Base-by-base conservation (phyloP, 805 yeast species). In the Blastobotrys mokoenaii region DNA sequence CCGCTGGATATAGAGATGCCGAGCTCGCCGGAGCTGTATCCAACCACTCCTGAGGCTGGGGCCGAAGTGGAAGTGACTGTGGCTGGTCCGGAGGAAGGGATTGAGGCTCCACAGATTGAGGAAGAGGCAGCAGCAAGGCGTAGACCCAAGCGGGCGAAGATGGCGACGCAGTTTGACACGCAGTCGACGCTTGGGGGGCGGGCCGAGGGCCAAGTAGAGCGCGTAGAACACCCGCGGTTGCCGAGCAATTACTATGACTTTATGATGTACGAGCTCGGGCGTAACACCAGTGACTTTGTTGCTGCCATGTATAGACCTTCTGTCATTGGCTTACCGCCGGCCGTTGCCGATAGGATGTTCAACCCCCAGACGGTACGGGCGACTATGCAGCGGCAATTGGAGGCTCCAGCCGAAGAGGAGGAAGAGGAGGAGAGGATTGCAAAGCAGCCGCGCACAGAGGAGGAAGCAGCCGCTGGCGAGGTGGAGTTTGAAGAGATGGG, bases 81-180 rank as follows among this genome's bases (percentile, higher is more conserved):
- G 25, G 41, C 27, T 11, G 51, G 34, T 14, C 18, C 46, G 15
- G 46, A 49, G 36, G 48, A 45, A 16, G 41, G 38, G 17, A 48
- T 41, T 11, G 44, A 46, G 11, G 43, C 48, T 3, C 37, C 47
- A 22, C 51, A 41, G 16, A n/a, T 34, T 34, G 22, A 34, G 7
- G 55, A 47, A 30, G 44, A 45, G 18, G 35, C 31, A 14, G 41
- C 17, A 25, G 45, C 16, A 10, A 43, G 29, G 47, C 58, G 38
- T 14, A 46, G 30, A 16, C 14, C 31, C 8, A 22, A 25, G 15
- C 31, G 29, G 8, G 14, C 18, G 14, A 22, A 22, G 17, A 38
- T 17, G 32, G 31, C 20, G 31, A 38, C 40, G 18, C 14, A n/a
- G 14, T 38, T 38, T 38, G 40, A 38, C 32, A 25, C 30, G 5